phyloP scores from a whole-genome alignment of 2,329 filamentous ascomycete species.

The Immersiporthe knoxdaviesiana region DNA sequence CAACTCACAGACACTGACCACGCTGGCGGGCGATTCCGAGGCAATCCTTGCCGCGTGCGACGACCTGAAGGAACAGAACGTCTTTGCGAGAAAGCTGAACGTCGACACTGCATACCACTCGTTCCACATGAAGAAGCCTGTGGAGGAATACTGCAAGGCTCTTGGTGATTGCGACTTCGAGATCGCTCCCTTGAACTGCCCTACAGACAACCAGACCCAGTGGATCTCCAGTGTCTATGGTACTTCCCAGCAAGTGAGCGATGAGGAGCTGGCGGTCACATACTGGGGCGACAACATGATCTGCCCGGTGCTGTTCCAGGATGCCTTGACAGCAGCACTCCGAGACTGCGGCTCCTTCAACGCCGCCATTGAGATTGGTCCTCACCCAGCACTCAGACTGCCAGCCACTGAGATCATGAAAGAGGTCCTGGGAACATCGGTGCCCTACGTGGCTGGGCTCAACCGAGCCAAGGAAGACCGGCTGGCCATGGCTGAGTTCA shows the following conservation, averaged over 20 bases:
- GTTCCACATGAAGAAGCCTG: conserved; percentile 47
- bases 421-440: conserved; percentile 19
- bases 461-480: conserved; percentile 38
- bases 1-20: conserved; percentile 40
- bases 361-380: conserved; percentile 49
- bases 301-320: conserved; percentile 47
- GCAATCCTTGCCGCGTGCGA: conserved; percentile 34
- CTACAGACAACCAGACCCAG: conserved; percentile 33
- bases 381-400: conserved; percentile 48
- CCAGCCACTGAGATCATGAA: conserved; percentile 43
- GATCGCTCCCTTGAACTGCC: conserved; percentile 27
- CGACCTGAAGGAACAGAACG: conserved; percentile 32
- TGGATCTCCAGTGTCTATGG: conserved; percentile 49
- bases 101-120: conserved; percentile 56
- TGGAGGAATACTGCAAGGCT: conserved; percentile 39
- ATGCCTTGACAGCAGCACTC: conserved; percentile 42
- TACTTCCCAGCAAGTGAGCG: conserved; percentile 19
- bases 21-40: conserved; percentile 42
- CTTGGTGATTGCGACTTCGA: conserved; percentile 38
- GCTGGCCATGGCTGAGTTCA: conserved; percentile 38
- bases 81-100: conserved; percentile 42
- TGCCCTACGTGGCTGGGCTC: conserved; percentile 41
- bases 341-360: conserved; percentile 36
- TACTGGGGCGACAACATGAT: conserved; percentile 54
- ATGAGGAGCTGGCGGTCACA: conserved; percentile 29